phyloP scores from a whole-genome alignment of 495 filamentous ascomycete species.

The Aspergillus homomorphus region DNA sequence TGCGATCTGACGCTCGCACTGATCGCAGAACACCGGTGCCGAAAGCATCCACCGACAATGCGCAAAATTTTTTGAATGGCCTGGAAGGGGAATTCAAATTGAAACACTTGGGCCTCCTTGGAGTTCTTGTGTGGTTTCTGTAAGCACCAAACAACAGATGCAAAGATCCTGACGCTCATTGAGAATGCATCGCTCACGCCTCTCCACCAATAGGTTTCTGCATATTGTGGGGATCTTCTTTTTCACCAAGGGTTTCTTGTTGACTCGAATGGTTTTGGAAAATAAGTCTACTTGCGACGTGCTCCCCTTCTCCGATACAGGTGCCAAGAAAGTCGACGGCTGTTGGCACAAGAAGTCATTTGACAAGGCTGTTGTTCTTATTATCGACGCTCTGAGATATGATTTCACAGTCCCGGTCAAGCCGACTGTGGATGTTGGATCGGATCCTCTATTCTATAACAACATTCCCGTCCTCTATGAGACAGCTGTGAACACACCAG shows the following conservation, averaged over 20 bases:
- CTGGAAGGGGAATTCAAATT: slow-evolving; percentile 41
- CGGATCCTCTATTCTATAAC: slow-evolving; percentile 76
- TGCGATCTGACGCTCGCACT: slow-evolving; percentile 5
- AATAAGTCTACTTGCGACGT: slow-evolving; percentile 77
- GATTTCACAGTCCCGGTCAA: slow-evolving; percentile 88
- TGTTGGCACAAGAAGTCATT: slow-evolving; percentile 97
- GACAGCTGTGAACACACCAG: slow-evolving; percentile 64
- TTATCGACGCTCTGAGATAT: slow-evolving; percentile 93
- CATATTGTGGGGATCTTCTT: slow-evolving; percentile 82
- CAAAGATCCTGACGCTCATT: background rate
- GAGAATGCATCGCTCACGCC: background rate
- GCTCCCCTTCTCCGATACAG: slow-evolving; percentile 58
- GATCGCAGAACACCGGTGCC: slow-evolving; percentile 17
- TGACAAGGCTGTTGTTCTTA: slow-evolving; percentile 82
- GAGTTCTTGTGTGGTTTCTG: slow-evolving; percentile 44
- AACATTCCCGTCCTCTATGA: slow-evolving; percentile 83
- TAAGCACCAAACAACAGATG: slow-evolving; percentile 27
- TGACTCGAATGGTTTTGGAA: slow-evolving; percentile 86
- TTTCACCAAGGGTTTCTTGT: slow-evolving; percentile 95
- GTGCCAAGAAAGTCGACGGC: slow-evolving; percentile 57
- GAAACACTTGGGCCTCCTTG: slow-evolving; percentile 41
- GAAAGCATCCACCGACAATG: slow-evolving; percentile 15
- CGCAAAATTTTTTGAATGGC: slow-evolving; percentile 23
- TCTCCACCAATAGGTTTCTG: slow-evolving; percentile 49
- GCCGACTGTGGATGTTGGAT: slow-evolving; percentile 45